phyloP scores from a whole-genome alignment of 2,329 filamentous ascomycete genomes.

The Pyrenochaeta sp. region DNA sequence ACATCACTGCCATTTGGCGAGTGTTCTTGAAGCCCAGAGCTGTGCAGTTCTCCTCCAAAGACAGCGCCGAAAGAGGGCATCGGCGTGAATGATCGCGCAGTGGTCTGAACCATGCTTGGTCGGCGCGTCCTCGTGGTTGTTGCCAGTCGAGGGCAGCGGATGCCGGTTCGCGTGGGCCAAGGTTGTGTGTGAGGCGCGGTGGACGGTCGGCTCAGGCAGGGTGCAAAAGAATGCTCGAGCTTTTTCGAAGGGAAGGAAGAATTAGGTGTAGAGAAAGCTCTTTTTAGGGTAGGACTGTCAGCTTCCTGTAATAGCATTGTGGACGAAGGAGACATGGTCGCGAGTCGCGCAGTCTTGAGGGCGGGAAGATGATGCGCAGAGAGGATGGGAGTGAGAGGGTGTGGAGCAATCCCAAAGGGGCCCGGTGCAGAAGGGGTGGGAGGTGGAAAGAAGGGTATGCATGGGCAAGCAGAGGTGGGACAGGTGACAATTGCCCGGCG shows the following conservation, averaged over 20 bases:
- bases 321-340: constrained; percentile 34
- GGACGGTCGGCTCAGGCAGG: constrained; percentile 10
- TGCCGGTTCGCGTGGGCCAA: constrained; percentile 22
- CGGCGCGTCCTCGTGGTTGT: constrained; percentile 15
- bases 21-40: constrained; percentile 58
- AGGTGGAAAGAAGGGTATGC: constrained; percentile 12
- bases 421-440: constrained; percentile 9
- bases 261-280: constrained; percentile 46
- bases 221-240: constrained; percentile 27
- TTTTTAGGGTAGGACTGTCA: constrained; percentile 47
- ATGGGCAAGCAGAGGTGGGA: constrained; percentile 15
- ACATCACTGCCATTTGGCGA: constrained; percentile 38
- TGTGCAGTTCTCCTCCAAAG: constrained; percentile 67
- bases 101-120: constrained; percentile 50
- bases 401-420: constrained; percentile 6
- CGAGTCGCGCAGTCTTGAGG: constrained; percentile 12
- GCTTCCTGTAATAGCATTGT: constrained; percentile 36
- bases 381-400: constrained; percentile 7
- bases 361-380: constrained; percentile 10
- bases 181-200: constrained; percentile 12
- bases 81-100: constrained; percentile 48
- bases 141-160: constrained; percentile 27
- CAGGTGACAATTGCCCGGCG: constrained; percentile 12
- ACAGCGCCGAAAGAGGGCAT: constrained; percentile 81
- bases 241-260: constrained; percentile 41